Conservation (phyloP, 441 rosid species). For the Biscutella laevigata region DNA sequence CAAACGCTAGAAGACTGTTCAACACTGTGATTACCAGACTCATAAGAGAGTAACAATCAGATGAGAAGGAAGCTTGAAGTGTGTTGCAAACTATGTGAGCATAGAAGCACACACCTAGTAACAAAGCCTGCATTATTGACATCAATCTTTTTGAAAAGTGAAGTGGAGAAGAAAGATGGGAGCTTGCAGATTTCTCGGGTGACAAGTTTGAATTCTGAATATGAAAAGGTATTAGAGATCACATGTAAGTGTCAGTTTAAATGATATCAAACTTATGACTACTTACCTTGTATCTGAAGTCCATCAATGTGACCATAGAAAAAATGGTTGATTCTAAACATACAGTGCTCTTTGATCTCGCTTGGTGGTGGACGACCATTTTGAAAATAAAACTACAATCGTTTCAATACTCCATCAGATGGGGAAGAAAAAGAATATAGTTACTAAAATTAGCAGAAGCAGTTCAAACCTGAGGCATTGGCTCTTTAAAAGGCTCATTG, state of each 20-base stretch:
- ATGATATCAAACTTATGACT: neutral
- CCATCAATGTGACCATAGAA: slow-evolving; percentile 73
- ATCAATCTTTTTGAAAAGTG: slow-evolving; percentile 78
- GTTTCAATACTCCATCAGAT: neutral
- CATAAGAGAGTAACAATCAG: neutral
- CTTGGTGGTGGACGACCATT: slow-evolving; percentile 71
- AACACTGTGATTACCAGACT: neutral
- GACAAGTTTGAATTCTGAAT: slow-evolving; percentile 72
- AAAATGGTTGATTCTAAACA: slow-evolving; percentile 57
- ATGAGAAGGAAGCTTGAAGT: neutral
- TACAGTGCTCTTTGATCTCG: slow-evolving; percentile 71
- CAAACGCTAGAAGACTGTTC: neutral
- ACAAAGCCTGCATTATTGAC: slow-evolving; percentile 49
- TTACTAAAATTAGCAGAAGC: neutral
- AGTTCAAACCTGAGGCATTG: slow-evolving; percentile 74
- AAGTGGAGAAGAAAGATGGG: slow-evolving; percentile 82
- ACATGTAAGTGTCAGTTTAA: slow-evolving; percentile 1
- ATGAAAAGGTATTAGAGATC: slow-evolving; percentile 3
- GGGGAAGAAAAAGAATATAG: neutral
- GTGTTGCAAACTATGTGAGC: neutral
- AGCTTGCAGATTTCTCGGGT: slow-evolving; percentile 97
- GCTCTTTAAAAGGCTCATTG: slow-evolving; percentile 71
- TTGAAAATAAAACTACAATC: slow-evolving; percentile 43
- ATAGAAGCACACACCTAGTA: slow-evolving; percentile 52
- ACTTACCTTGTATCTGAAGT: slow-evolving; percentile 67